A percentile compares a stretch with the other conserved stretches of the same genome.
These are phyloP conservation scores for Aspergillus heteromorphus DNA, from an alignment of 495 filamentous ascomycete species.

Conservation along the genomic window DNA sequence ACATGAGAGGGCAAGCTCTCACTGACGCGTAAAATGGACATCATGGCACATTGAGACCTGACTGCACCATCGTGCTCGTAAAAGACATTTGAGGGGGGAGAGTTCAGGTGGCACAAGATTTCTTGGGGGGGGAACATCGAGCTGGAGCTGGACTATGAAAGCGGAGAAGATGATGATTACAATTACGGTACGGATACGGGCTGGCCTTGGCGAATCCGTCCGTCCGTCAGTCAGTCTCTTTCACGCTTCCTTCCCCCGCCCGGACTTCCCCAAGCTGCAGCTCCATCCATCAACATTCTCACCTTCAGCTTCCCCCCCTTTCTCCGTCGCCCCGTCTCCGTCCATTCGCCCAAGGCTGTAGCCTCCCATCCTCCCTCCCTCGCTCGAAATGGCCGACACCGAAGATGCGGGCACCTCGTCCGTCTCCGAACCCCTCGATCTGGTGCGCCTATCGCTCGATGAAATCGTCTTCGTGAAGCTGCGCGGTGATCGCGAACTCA, in stretches of 20 bases:
- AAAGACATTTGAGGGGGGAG: background rate
- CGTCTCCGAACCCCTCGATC: constrained; percentile 85
- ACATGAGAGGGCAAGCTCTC: constrained; percentile 25
- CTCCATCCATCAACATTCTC: no score
- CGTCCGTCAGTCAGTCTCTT: constrained; percentile 8
- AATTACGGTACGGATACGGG: constrained; percentile 1
- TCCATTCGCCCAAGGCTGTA: background rate
- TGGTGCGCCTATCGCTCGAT: constrained; percentile 88
- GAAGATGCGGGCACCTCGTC: constrained; percentile 58
- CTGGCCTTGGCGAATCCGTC: constrained; percentile 11
- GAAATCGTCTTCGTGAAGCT: constrained; percentile 97
- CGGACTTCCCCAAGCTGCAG: background rate
- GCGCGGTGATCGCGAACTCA: constrained; percentile 88
- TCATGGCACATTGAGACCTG: constrained; percentile 15
- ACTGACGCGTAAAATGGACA: constrained; percentile 12
- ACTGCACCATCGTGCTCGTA: background rate
- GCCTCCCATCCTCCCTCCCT: background rate
- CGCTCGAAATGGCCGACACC: constrained; percentile 59
- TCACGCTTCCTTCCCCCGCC: background rate
- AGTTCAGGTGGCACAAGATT: background rate
- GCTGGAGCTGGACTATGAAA: background rate
- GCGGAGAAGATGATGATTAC: constrained; percentile 1
- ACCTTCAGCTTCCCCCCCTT: background rate
- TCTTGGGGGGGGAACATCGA: background rate
- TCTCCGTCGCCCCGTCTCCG: background rate